Base-by-base conservation (phyloP, 768 basidiomycete genomes). In the Russula virescens region DNA sequence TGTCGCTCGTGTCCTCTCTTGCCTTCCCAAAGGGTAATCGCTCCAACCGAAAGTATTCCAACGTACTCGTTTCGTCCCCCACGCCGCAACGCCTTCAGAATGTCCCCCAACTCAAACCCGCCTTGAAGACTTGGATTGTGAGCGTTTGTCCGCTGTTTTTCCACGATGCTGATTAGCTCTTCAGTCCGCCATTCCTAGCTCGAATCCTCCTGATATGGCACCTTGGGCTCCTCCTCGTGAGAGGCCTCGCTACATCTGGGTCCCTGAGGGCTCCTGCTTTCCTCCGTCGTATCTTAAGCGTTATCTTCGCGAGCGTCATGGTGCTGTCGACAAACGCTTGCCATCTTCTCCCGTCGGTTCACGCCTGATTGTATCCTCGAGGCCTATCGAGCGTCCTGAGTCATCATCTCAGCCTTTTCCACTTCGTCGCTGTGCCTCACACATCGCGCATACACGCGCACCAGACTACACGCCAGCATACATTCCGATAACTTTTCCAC, bases 211-310 rank as follows among this genome's bases (percentile, higher is more conserved):
- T 38, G 64, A 66, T 21, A 56, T 62, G 47, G 46, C 38, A 45
- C 66, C 66, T 55, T 67, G 66, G 66, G 50, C 60, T n/a, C 65
- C 64, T n/a, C 52, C 66, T 51, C 56, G 35, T 45, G 60, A 66
- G 26, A 51, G 4, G 11, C 38, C 53, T 28, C n/a, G 46, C 14
- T 49, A 62, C 23, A 49, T 62, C 48, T 67, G 66, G 66, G 58
- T 62, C 1, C 64, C 66, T 23, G 66, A 67, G 34, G 66, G 66
- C 21, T 67, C 66, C 16, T 66, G 45, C 35, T 66, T 67, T 55
- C 66, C 66, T 61, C 66, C 66, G 34, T 52, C 38, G 0, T 62
- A 67, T 45, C 52, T 67, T n/a, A 46, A 49, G 31, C 38, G 38
- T 23, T 40, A 38, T 43, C 52, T 67, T 26, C 52, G 43, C 5